These are phyloP conservation scores for Capsicum chinense DNA, from an alignment of 257 asterid genomes.

Conservation along the genomic window DNA sequence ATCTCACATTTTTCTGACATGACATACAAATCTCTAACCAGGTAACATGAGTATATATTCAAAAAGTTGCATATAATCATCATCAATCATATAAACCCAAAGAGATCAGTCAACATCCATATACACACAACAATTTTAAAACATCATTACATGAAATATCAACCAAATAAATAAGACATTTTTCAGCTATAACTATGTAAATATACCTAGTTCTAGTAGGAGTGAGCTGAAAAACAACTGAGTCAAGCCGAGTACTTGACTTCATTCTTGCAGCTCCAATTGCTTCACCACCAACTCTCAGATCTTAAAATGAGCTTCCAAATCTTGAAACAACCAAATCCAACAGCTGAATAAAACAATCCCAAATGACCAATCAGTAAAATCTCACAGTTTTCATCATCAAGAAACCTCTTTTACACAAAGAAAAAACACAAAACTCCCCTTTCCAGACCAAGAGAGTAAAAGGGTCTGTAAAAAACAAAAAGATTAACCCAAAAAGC, in stretches of 20 bases:
- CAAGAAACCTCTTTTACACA: constrained; percentile 14
- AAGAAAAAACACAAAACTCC: neutral
- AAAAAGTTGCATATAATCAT: neutral
- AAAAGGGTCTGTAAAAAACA: constrained; percentile 10
- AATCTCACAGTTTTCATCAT: neutral
- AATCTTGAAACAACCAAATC: constrained; percentile 20
- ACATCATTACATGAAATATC: constrained; percentile 10
- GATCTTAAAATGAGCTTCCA: constrained; percentile 53
- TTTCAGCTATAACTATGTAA: constrained; percentile 6
- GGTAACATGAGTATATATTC: neutral
- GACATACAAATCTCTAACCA: neutral
- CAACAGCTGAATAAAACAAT: constrained; percentile 15
- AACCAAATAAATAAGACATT: neutral
- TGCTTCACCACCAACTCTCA: constrained; percentile 34
- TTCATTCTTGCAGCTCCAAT: constrained; percentile 51
- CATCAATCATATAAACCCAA: constrained; percentile 8
- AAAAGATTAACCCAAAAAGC: neutral
- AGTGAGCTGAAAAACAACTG: constrained; percentile 90
- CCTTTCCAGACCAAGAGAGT: constrained; percentile 18
- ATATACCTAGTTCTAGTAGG: constrained; percentile 89
- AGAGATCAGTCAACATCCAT: constrained; percentile 24
- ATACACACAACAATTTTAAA: neutral
- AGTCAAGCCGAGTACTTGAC: constrained; percentile 69
- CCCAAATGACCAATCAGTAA: constrained; percentile 27
- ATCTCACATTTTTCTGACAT: neutral